phyloP scores from a whole-genome alignment of 2,329 filamentous ascomycete species.

The Westerdykella ornata region DNA sequence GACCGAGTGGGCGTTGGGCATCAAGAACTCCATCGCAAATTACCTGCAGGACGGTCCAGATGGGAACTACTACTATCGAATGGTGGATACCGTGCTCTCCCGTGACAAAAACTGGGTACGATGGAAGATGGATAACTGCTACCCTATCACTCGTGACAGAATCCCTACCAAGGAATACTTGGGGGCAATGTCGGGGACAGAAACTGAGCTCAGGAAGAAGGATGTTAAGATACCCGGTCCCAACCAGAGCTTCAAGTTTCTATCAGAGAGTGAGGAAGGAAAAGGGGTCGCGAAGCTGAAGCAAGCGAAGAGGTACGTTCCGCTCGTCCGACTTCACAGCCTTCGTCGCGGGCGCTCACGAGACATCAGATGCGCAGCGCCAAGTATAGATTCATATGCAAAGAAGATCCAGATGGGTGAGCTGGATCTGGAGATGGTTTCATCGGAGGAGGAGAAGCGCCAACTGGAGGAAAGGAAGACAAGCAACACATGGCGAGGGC shows the following conservation, averaged over 20 bases:
- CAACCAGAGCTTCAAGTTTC: constrained; percentile 70
- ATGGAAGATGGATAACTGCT: constrained; percentile 95
- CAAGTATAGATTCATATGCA: constrained; percentile 63
- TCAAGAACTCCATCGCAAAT: constrained; percentile 69
- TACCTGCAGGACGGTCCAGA: constrained; percentile 77
- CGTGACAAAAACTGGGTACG: constrained; percentile 98
- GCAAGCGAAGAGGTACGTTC: constrained; percentile 48
- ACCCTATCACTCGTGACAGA: constrained; percentile 70
- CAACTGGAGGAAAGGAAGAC: constrained; percentile 63
- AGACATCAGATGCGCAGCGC: constrained; percentile 56
- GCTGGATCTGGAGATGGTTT: constrained; percentile 78
- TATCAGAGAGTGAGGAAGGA: constrained; percentile 59
- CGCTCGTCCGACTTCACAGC: constrained; percentile 19
- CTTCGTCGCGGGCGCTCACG: constrained; percentile 18
- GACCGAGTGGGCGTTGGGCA: constrained; percentile 77
- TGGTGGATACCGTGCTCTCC: constrained; percentile 92
- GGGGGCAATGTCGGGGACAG: constrained; percentile 59
- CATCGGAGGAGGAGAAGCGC: constrained; percentile 55
- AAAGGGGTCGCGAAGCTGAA: constrained; percentile 64
- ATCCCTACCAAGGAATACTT: constrained; percentile 64
- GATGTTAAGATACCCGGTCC: constrained; percentile 56
- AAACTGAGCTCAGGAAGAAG: constrained; percentile 63
- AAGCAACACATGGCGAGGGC: constrained; percentile 83
- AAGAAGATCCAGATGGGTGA: constrained; percentile 70
- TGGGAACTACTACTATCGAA: constrained; percentile 88